These are phyloP conservation scores for Ganoderma meredithae DNA, from an alignment of 1,284 basidiomycete species.

Conservation along the genomic window DNA sequence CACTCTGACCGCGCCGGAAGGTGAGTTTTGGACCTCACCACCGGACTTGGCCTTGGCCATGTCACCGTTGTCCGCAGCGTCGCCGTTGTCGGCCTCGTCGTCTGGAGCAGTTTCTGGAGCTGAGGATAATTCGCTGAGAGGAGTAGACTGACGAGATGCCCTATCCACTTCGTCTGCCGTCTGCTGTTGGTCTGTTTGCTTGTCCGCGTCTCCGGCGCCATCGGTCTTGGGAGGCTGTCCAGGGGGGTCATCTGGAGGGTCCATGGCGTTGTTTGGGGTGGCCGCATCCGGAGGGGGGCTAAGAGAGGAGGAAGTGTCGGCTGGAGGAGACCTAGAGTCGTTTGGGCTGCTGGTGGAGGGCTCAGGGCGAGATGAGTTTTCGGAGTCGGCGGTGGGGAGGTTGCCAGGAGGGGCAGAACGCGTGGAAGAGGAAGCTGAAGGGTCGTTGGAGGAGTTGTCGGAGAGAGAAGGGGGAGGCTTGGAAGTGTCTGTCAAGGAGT, in stretches of 20 bases:
- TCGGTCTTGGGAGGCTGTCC: slow-evolving; percentile 16
- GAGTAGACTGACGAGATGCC: slow-evolving; percentile 62
- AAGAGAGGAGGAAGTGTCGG: slow-evolving; percentile 40
- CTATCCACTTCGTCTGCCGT: slow-evolving; percentile 40
- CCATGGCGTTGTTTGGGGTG: slow-evolving; percentile 38
- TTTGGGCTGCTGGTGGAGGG: slow-evolving; percentile 36
- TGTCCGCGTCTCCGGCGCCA: slow-evolving; percentile 18
- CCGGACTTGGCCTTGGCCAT: slow-evolving; percentile 33
- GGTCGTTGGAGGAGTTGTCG: slow-evolving; percentile 28
- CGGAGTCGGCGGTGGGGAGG: slow-evolving; percentile 39
- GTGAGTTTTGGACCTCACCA: slow-evolving; percentile 7
- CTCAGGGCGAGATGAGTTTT: slow-evolving; percentile 36
- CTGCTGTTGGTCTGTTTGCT: slow-evolving; percentile 17
- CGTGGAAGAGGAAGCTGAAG: slow-evolving; percentile 22
- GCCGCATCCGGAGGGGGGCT: slow-evolving; percentile 42
- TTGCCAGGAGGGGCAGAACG: slow-evolving; percentile 27
- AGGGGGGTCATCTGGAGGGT: slow-evolving; percentile 30
- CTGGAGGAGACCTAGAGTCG: slow-evolving; percentile 37
- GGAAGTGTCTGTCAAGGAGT: slow-evolving; percentile 38
- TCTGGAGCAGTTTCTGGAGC: slow-evolving; percentile 52
- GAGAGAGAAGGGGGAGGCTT: slow-evolving; percentile 25
- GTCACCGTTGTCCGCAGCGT: slow-evolving; percentile 37
- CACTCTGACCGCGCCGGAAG: neutral
- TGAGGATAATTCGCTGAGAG: slow-evolving; percentile 74
- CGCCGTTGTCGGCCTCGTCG: slow-evolving; percentile 43